These are phyloP conservation scores for Acmispon strigosus DNA, from an alignment of 306 rosid genomes.

Conservation along the genomic window DNA sequence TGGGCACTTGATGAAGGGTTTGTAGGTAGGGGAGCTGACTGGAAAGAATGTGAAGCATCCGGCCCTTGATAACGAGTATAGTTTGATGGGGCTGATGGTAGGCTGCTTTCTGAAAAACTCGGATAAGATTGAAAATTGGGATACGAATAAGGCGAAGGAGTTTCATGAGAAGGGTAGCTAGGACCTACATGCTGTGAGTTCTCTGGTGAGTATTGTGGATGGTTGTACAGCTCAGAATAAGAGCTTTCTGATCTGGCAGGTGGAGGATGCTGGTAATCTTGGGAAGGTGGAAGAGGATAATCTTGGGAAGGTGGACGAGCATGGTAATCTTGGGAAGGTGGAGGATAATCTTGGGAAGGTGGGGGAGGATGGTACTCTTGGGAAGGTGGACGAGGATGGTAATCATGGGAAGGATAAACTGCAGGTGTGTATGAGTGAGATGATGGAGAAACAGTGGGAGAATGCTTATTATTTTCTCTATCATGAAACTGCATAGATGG, in stretches of 20 bases:
- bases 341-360: slow-evolving; percentile 51
- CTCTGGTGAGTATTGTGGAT: slow-evolving; percentile 61
- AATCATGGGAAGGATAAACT: slow-evolving; percentile 63
- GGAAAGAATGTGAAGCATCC: slow-evolving; percentile 57
- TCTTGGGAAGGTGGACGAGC: slow-evolving; percentile 52
- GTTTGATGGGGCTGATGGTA: slow-evolving; percentile 70
- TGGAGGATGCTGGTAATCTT: slow-evolving; percentile 48
- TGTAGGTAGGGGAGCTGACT: slow-evolving; percentile 50
- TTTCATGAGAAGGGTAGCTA: slow-evolving; percentile 55
- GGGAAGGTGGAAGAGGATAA: slow-evolving; percentile 39
- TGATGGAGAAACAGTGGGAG: slow-evolving; percentile 37
- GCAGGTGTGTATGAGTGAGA: slow-evolving; percentile 52
- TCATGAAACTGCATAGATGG: slow-evolving; percentile 53
- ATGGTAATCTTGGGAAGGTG: slow-evolving; percentile 57
- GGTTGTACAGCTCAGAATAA: slow-evolving; percentile 57
- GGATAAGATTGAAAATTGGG: slow-evolving; percentile 94
- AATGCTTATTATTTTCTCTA: slow-evolving; percentile 36
- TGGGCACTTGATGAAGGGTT: slow-evolving; percentile 42
- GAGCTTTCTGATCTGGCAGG: slow-evolving; percentile 53
- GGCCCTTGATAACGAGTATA: slow-evolving; percentile 58
- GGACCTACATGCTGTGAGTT: slow-evolving; percentile 56
- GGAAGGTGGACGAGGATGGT: slow-evolving; percentile 47
- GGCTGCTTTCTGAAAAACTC: slow-evolving; percentile 80
- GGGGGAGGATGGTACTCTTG: slow-evolving; percentile 52
- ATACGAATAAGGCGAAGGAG: slow-evolving; percentile 35